Evolutionary conservation across 1,139 yeast genomes (phyloP).

Genomic region (Geotrichum carabidarum): DNA sequence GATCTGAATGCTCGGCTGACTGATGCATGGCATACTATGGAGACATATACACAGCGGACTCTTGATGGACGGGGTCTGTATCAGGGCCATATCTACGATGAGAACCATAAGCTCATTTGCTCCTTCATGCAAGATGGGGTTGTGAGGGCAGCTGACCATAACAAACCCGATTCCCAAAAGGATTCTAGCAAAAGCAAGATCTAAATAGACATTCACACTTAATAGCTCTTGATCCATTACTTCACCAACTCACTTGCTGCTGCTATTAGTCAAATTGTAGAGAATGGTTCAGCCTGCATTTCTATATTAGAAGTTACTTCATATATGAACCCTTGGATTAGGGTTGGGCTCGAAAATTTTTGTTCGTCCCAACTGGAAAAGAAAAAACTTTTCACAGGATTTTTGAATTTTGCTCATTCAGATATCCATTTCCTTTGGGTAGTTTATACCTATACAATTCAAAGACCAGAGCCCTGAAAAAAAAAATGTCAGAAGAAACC

Average conservation of each 20-base stretch:
- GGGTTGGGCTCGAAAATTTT: constrained; percentile 7
- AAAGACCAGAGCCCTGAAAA: neutral
- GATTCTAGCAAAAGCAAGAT: neutral
- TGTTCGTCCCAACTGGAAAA: constrained; percentile 3
- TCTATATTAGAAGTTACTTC: too few species aligned
- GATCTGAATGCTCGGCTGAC: constrained; percentile 30
- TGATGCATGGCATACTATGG: constrained; percentile 34
- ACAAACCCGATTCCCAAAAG: neutral
- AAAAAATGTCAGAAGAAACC: constrained; percentile 9
- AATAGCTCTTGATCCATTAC: too few species aligned
- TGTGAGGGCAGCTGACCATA: constrained; percentile 21
- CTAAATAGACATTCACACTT: neutral
- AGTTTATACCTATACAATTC: too few species aligned
- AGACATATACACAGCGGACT: constrained; percentile 33
- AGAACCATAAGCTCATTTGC: constrained; percentile 27
- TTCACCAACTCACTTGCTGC: neutral
- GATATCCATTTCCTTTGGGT: too few species aligned
- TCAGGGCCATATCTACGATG: constrained; percentile 34
- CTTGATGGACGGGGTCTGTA: constrained; percentile 34
- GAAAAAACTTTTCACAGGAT: neutral
- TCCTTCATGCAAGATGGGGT: constrained; percentile 38
- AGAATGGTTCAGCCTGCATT: neutral
- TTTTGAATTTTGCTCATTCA: too few species aligned
- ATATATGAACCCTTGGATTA: neutral
- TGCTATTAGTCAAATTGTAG: neutral